Conservation (phyloP, 768 basidiomycete genomes). For the Termitomyces sp. region DNA sequence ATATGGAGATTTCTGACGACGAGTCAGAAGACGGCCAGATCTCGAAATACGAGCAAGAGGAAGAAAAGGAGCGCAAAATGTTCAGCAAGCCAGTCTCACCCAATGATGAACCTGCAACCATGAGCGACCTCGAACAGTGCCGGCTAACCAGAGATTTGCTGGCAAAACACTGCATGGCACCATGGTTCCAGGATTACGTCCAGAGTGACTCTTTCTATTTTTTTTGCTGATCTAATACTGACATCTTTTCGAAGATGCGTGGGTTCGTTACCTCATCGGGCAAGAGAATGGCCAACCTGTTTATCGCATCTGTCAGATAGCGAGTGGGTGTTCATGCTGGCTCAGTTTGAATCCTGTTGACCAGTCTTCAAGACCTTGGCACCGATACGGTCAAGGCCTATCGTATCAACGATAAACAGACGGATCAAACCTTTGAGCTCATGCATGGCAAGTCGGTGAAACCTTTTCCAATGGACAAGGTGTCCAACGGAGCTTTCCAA, state of each 20-base stretch:
- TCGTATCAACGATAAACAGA: slow-evolving; percentile 59
- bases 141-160: slow-evolving; percentile 67
- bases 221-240: slow-evolving; percentile 7
- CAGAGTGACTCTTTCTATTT: slow-evolving; percentile 46
- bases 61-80: slow-evolving; percentile 56
- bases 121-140: slow-evolving; percentile 59
- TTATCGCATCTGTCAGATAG: slow-evolving; percentile 83
- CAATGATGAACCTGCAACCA: slow-evolving; percentile 46
- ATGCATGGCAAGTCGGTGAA: slow-evolving; percentile 69
- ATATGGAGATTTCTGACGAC: slow-evolving; percentile 83
- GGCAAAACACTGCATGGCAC: slow-evolving; percentile 65
- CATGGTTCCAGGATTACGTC: slow-evolving; percentile 85
- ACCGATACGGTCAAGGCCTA: slow-evolving; percentile 61
- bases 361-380: slow-evolving; percentile 38
- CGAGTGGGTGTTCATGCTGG: slow-evolving; percentile 48
- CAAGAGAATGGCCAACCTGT: slow-evolving; percentile 50
- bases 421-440: slow-evolving; percentile 69
- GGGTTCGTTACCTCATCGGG: slow-evolving; percentile 84
- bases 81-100: slow-evolving; percentile 40
- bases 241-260: slow-evolving; percentile 52
- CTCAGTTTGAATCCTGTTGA: background rate
- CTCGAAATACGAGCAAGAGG: slow-evolving; percentile 68
- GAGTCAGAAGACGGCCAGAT: slow-evolving; percentile 85
- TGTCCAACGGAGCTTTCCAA: slow-evolving; percentile 71
- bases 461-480: slow-evolving; percentile 75